Evolutionary conservation across 2,329 filamentous ascomycete genomes (phyloP).

Genomic region (Nannizzia gypsea): DNA sequence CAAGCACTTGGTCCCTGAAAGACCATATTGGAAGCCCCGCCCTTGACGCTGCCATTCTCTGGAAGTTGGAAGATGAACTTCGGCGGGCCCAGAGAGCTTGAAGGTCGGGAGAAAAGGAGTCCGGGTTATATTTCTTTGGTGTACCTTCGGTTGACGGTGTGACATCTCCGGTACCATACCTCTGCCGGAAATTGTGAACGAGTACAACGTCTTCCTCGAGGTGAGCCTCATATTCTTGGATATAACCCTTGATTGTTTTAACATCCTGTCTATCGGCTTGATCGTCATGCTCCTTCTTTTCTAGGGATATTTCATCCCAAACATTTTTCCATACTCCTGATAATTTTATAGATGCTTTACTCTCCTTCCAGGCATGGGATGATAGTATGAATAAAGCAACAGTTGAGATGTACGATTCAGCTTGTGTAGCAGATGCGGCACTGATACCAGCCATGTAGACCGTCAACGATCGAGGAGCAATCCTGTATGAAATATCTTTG

Average conservation of each 20-base stretch:
- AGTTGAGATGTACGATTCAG: conserved; percentile 76
- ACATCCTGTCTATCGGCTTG: conserved; percentile 57
- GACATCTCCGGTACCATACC: conserved; percentile 21
- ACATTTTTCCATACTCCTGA: conserved; percentile 73
- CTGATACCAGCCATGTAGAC: conserved; percentile 66
- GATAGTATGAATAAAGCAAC: conserved; percentile 72
- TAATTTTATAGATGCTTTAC: conserved; percentile 69
- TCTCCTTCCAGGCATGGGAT: conserved; percentile 64
- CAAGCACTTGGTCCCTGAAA: conserved; percentile 66
- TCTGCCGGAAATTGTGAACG: conserved; percentile 58
- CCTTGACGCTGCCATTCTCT: conserved; percentile 66
- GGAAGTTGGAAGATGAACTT: conserved; percentile 46
- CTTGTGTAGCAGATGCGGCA: conserved; percentile 64
- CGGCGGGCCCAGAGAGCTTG: conserved; percentile 43
- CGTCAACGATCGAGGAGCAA: conserved; percentile 39
- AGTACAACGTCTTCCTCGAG: conserved; percentile 65
- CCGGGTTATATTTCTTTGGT: background rate
- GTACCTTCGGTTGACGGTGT: background rate
- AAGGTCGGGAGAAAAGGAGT: conserved; percentile 1
- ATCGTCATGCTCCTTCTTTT: conserved; percentile 59
- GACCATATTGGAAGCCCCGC: conserved; percentile 81
- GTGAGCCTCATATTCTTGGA: conserved; percentile 27
- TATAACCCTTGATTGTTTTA: conserved; percentile 45
- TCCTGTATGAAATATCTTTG: conserved; percentile 31
- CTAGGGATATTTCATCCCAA: conserved; percentile 64